Conservation (phyloP, 345 rosid species). For the Bruguiera parviflora region DNA sequence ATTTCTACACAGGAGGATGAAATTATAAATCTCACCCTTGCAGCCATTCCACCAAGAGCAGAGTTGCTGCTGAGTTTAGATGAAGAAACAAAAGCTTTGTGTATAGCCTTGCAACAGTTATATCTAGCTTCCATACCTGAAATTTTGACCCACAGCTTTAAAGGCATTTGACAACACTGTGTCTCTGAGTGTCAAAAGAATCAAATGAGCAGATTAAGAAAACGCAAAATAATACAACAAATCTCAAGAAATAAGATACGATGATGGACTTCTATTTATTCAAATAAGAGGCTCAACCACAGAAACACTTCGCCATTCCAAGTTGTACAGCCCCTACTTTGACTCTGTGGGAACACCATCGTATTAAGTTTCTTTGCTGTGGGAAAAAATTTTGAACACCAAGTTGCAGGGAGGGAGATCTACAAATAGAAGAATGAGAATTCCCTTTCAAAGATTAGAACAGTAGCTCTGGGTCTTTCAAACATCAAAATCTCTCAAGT, state of each 20-base stretch:
- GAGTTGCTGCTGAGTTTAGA: slow-evolving; percentile 56
- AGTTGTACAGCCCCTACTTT: no score
- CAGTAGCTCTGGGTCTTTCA: no score
- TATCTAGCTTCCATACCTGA: slow-evolving; percentile 82
- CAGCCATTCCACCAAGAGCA: slow-evolving; percentile 42
- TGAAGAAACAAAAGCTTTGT: slow-evolving; percentile 50
- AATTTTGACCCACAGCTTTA: slow-evolving; percentile 4
- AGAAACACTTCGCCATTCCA: no score
- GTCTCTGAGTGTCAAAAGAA: background rate
- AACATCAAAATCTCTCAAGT: no score
- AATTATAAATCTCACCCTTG: slow-evolving; percentile 47
- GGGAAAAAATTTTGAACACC: no score
- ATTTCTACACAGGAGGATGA: no score
- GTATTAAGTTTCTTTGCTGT: no score
- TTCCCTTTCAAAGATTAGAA: no score
- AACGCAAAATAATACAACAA: background rate
- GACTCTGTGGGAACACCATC: no score
- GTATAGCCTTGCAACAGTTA: slow-evolving; percentile 71
- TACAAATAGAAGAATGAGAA: no score
- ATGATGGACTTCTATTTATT: background rate
- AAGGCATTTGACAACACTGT: background rate
- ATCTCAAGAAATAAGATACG: background rate
- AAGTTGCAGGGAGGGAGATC: no score
- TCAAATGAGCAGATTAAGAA: background rate
- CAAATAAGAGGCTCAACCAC: background rate